These are phyloP conservation scores for Gracilaria vermiculophylla DNA, from an alignment of 23 red algal genomes.

Conservation along the genomic window DNA sequence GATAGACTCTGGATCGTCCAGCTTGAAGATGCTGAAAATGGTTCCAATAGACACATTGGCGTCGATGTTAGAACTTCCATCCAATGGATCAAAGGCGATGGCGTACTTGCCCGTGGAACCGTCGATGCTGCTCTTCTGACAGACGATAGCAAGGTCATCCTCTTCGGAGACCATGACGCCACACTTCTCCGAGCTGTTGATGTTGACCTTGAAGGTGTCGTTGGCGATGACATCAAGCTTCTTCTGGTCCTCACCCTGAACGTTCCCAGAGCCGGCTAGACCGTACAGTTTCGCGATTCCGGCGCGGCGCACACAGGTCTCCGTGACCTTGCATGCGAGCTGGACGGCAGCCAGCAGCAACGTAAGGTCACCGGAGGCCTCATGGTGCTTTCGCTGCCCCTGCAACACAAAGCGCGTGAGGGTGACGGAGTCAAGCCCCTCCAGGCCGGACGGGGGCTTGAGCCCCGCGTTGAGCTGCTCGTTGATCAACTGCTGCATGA, in stretches of 20 bases:
- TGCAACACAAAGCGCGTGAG: slow-evolving; percentile 96
- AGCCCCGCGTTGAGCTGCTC: slow-evolving; percentile 29
- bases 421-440: slow-evolving; percentile 92
- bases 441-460: slow-evolving; percentile 72
- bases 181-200: slow-evolving; percentile 83
- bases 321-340: slow-evolving; percentile 94
- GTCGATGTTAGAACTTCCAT: slow-evolving; percentile 96
- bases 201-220: slow-evolving; percentile 96
- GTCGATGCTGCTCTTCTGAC: slow-evolving; percentile 59
- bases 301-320: slow-evolving; percentile 93
- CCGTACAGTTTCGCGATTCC: slow-evolving; percentile 98
- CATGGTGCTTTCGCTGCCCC: slow-evolving; percentile 79
- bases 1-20: slow-evolving; percentile 70
- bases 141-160: slow-evolving; percentile 93
- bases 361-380: slow-evolving; percentile 88
- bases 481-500: slow-evolving; percentile 2
- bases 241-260: slow-evolving; percentile 99
- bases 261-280: slow-evolving; percentile 82
- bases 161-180: slow-evolving; percentile 94
- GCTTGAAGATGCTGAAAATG: slow-evolving; percentile 94
- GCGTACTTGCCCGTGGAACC: slow-evolving; percentile 84
- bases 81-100: slow-evolving; percentile 98
- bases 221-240: slow-evolving; percentile 99
- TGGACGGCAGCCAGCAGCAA: slow-evolving; percentile 89
- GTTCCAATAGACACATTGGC: slow-evolving; percentile 99